These are phyloP conservation scores for Boletus sp. DNA, from an alignment of 768 basidiomycete genomes.

Conservation along the genomic window DNA sequence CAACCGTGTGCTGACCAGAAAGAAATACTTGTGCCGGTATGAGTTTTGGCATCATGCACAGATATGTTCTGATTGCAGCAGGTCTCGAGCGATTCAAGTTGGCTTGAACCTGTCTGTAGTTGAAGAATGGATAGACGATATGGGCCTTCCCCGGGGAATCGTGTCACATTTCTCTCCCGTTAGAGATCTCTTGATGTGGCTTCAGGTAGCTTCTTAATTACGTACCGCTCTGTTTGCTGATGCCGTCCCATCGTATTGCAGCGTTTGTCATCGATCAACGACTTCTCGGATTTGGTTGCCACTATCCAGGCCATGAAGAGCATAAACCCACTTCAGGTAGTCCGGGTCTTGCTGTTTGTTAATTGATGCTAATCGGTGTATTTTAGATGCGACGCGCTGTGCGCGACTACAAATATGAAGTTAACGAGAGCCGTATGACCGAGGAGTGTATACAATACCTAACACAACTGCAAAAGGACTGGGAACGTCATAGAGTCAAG, in stretches of 20 bases:
- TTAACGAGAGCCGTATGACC: slow-evolving; percentile 88
- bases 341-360: background rate
- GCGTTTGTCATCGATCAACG: slow-evolving; percentile 82
- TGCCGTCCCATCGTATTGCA: slow-evolving; percentile 31
- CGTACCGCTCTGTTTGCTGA: slow-evolving; percentile 2
- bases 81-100: slow-evolving; percentile 87
- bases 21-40: slow-evolving; percentile 91
- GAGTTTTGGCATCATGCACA: slow-evolving; percentile 9
- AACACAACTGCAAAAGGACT: slow-evolving; percentile 93
- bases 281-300: slow-evolving; percentile 85
- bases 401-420: slow-evolving; percentile 91
- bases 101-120: slow-evolving; percentile 79
- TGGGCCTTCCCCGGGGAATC: slow-evolving; percentile 77
- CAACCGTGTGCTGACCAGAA: slow-evolving; percentile 83
- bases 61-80: slow-evolving; percentile 12
- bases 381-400: slow-evolving; percentile 87
- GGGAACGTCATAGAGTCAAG: slow-evolving; percentile 90
- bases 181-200: slow-evolving; percentile 80
- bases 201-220: slow-evolving; percentile 54
- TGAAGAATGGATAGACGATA: slow-evolving; percentile 89
- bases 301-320: slow-evolving; percentile 85
- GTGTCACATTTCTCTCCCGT: slow-evolving; percentile 81
- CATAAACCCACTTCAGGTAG: slow-evolving; percentile 90
- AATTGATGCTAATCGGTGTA: background rate
- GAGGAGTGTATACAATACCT: slow-evolving; percentile 96